Base-by-base conservation (phyloP, 768 basidiomycete species). In the Mrakia frigida region DNA sequence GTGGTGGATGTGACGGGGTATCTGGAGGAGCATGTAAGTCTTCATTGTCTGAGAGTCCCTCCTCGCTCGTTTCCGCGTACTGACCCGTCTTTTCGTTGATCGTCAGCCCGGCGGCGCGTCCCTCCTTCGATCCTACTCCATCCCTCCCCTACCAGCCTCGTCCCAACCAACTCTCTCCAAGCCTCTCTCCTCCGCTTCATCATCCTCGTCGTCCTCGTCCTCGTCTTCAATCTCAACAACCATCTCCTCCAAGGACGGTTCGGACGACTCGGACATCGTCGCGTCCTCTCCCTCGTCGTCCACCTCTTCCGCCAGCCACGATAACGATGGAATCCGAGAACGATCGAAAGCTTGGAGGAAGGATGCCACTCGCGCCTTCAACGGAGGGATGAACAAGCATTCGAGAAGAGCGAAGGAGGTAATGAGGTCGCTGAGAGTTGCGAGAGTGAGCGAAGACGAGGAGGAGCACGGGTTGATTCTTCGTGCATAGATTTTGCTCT, bases 341-440 rank as follows among this genome's bases (percentile, higher is more conserved):
- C 59, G 33, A 41, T 46, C n/a, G 21, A 70, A 6, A 33, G 70
- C n/a, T 25, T 74, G 67, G 18, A 77, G 84, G 82, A 83, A 82
- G 74, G 86, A 89, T 67, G 89, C 89, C 0, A 86, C 86, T 9
- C 87, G 87, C 86, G 89, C 90, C 0, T 92, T 90, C 83, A 85
- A 87, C 74, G 90, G 90, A 23, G 90, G 90, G 21, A 83, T 91
- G 80, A 93, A 92, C 80, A 88, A 88, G 74, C 91, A 92, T 79
- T 89, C 89, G 5, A 46, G 39, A 39, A 2, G 60, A 60, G 73
- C 60, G 14, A 74, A 53, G 39, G 39, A 63, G 31, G 37, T 59
- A 41, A 18, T 74, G 37, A 16, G 18, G 39, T 28, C 25, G n/a
- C 13, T 28, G 2, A 23, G 73, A 25, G 73, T 74, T 16, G 73